Conservation (phyloP, 2,329 filamentous ascomycete species). For the Stagonosporopsis vannaccii region DNA sequence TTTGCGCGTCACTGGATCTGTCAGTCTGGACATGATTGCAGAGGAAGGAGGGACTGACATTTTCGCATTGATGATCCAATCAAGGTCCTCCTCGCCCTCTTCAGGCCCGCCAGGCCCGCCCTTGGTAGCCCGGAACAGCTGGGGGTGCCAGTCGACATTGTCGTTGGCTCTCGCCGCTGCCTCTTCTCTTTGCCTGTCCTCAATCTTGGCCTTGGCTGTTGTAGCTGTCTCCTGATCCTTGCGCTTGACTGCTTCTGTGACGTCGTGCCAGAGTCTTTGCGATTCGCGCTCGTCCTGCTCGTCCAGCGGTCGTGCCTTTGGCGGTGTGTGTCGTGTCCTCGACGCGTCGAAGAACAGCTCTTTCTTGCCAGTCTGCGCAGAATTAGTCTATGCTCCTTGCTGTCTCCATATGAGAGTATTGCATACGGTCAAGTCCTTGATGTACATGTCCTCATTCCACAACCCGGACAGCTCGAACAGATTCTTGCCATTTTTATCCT, state of each 20-base stretch:
- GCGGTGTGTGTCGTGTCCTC: constrained; percentile 77
- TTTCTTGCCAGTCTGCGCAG: constrained; percentile 80
- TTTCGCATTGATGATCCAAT: constrained; percentile 91
- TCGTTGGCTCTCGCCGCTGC: constrained; percentile 80
- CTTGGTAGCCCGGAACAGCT: constrained; percentile 79
- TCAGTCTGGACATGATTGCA: not conserved
- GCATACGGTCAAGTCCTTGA: constrained; percentile 79
- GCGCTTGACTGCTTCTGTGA: constrained; percentile 80
- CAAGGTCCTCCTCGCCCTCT: constrained; percentile 85
- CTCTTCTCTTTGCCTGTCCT: constrained; percentile 90
- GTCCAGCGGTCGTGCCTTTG: constrained; percentile 75
- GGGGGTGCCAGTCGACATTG: constrained; percentile 85
- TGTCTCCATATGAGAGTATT: not conserved
- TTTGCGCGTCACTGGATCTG: constrained; percentile 60
- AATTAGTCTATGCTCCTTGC: constrained; percentile 3
- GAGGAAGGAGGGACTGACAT: constrained; percentile 65
- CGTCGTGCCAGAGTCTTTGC: constrained; percentile 83
- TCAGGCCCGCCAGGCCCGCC: constrained; percentile 74
- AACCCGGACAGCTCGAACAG: constrained; percentile 89
- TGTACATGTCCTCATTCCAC: constrained; percentile 94
- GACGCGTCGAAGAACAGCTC: constrained; percentile 89
- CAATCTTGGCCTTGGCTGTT: constrained; percentile 94
- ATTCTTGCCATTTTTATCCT: constrained; percentile 82
- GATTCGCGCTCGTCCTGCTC: constrained; percentile 93
- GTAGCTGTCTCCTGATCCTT: constrained; percentile 89